These are phyloP conservation scores for Cercospora zeae-maydis DNA, from an alignment of 2,329 filamentous ascomycete species.

Conservation along the genomic window DNA sequence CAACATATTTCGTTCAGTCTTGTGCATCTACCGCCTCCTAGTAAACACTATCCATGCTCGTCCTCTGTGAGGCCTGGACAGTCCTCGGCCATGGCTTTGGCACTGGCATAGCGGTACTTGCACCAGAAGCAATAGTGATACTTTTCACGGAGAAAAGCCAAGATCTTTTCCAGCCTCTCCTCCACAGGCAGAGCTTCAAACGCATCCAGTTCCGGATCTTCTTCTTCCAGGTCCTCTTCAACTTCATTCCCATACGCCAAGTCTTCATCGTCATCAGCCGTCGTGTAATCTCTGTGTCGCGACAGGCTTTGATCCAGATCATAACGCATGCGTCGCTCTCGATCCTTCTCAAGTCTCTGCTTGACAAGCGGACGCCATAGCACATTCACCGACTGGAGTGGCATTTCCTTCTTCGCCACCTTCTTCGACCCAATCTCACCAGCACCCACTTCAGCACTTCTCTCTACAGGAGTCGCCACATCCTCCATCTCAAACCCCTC, in stretches of 20 bases:
- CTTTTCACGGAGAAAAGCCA: slow-evolving; percentile 66
- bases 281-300: slow-evolving; percentile 61
- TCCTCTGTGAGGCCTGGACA: slow-evolving; percentile 87
- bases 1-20: neutral
- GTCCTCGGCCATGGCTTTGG: slow-evolving; percentile 64
- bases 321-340: slow-evolving; percentile 61
- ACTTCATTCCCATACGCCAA: slow-evolving; percentile 63
- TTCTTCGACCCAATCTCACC: neutral
- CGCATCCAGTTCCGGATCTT: slow-evolving; percentile 74
- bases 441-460: slow-evolving; percentile 15
- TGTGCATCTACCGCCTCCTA: neutral
- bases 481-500: slow-evolving; percentile 67
- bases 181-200: slow-evolving; percentile 67
- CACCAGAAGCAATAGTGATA: slow-evolving; percentile 95
- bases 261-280: slow-evolving; percentile 69
- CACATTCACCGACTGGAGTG: slow-evolving; percentile 61
- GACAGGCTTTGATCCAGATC: slow-evolving; percentile 64
- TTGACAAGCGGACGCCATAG: slow-evolving; percentile 75
- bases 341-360: slow-evolving; percentile 65
- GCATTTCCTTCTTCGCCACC: slow-evolving; percentile 7
- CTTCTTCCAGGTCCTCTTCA: slow-evolving; percentile 68
- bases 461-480: slow-evolving; percentile 23
- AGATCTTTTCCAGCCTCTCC: slow-evolving; percentile 64
- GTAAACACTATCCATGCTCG: slow-evolving; percentile 59
- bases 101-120: slow-evolving; percentile 74